Evolutionary conservation across 768 basidiomycete genomes (phyloP).

Genomic region (Collybia mongolica): DNA sequence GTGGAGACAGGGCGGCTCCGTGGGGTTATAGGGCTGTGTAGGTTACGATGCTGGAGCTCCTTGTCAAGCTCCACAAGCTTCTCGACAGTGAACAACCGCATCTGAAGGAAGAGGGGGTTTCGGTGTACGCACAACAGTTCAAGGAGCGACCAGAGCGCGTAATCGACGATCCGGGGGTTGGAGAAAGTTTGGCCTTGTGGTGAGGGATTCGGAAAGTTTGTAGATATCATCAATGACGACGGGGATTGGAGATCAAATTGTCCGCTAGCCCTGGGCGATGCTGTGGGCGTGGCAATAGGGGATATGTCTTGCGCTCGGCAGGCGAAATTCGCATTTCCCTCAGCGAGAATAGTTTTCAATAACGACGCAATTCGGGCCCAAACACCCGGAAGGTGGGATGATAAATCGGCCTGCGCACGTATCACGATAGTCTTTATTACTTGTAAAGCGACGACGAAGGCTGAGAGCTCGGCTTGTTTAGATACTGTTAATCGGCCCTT

Average conservation of each 20-base stretch:
- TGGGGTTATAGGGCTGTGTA: conserved; percentile 19
- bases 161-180: conserved; percentile 65
- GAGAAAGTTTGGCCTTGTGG: conserved; percentile 21
- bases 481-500: conserved; percentile 21
- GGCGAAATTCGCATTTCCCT: conserved; percentile 66
- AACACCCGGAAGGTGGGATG: conserved; percentile 48
- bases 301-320: conserved; percentile 41
- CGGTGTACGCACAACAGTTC: conserved; percentile 64
- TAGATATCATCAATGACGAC: conserved; percentile 22
- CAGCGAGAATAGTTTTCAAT: conserved; percentile 46
- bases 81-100: conserved; percentile 66
- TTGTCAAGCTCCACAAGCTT: conserved; percentile 55
- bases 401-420: conserved; percentile 61
- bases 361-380: conserved; percentile 64
- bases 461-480: conserved; percentile 33
- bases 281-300: conserved; percentile 47
- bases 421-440: conserved; percentile 66
- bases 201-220: conserved; percentile 21
- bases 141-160: conserved; percentile 69
- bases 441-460: conserved; percentile 56
- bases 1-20: conserved; percentile 44
- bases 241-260: conserved; percentile 28
- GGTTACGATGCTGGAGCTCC: conserved; percentile 38
- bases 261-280: conserved; percentile 47
- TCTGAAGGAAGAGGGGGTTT: conserved; percentile 61